Conservation (phyloP, 2,329 filamentous ascomycete species). For the Fusarium armeniacum region DNA sequence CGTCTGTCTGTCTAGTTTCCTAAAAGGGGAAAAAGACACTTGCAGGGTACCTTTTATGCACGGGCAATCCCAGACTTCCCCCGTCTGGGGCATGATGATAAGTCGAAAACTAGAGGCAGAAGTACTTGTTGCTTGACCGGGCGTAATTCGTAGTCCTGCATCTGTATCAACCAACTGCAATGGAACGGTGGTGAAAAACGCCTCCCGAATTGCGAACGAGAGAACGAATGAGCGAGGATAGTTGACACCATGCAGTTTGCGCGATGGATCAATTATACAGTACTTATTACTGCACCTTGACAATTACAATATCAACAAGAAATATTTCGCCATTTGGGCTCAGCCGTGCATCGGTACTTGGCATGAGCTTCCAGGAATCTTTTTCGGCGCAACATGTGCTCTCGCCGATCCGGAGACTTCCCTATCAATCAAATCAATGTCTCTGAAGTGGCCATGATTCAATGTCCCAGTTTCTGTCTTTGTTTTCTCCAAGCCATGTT, state of each 20-base stretch:
- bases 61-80: neutral
- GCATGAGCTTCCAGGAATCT: conserved; percentile 18
- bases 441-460: conserved; percentile 24
- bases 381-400: neutral
- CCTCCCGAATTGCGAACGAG: conserved; percentile 38
- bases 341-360: neutral
- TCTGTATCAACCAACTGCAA: neutral
- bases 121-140: conserved; percentile 14
- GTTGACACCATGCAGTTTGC: conserved; percentile 44
- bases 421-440: conserved; percentile 26
- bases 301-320: conserved; percentile 18
- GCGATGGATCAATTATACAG: neutral
- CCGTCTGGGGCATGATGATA: conserved; percentile 23
- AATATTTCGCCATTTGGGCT: conserved; percentile 42
- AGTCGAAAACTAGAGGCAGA: conserved; percentile 10
- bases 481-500: neutral
- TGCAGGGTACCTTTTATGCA: conserved; percentile 23
- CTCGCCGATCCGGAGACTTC: conserved; percentile 25
- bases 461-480: conserved; percentile 22
- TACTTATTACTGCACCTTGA: neutral
- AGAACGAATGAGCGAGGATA: conserved; percentile 40
- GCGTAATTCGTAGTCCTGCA: neutral
- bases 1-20: conserved; percentile 25
- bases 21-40: conserved; percentile 21
- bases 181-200: conserved; percentile 6